These are phyloP conservation scores for Lentinus tigrinus DNA, from an alignment of 768 basidiomycete species.

Conservation along the genomic window DNA sequence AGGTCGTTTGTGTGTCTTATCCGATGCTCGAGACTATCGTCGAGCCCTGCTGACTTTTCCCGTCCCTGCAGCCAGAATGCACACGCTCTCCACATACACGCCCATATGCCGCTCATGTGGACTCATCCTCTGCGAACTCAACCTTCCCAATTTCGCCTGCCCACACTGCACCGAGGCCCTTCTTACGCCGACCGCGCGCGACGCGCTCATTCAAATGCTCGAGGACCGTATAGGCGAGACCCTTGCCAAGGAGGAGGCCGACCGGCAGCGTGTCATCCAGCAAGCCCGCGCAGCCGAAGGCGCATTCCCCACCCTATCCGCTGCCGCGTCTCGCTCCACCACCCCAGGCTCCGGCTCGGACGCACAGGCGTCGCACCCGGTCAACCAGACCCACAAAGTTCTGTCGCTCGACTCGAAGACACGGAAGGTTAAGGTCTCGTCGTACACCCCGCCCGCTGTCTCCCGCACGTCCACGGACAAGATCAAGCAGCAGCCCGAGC, in stretches of 20 bases:
- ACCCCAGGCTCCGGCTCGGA: constrained; percentile 10
- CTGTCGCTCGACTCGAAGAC: constrained; percentile 55
- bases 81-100: constrained; percentile 55
- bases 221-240: constrained; percentile 44
- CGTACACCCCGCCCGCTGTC: constrained; percentile 39
- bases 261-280: constrained; percentile 43
- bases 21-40: too few species aligned
- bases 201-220: constrained; percentile 41
- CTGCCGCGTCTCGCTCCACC: constrained; percentile 10
- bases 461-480: constrained; percentile 35
- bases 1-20: too few species aligned
- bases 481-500: constrained; percentile 26
- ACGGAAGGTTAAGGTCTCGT: constrained; percentile 51
- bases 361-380: constrained; percentile 24
- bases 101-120: constrained; percentile 59
- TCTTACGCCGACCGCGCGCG: constrained; percentile 33
- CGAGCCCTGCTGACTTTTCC: background rate
- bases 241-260: constrained; percentile 47
- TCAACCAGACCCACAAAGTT: constrained; percentile 51
- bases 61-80: constrained; percentile 46
- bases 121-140: constrained; percentile 59
- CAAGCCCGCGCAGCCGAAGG: constrained; percentile 52
- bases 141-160: constrained; percentile 53
- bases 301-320: constrained; percentile 57
- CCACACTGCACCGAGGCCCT: constrained; percentile 48